Evolutionary conservation across 495 filamentous ascomycete genomes (phyloP), one percentile per base, ranked within the genome.

Genomic region (Penicillium cinerascens): DNA sequence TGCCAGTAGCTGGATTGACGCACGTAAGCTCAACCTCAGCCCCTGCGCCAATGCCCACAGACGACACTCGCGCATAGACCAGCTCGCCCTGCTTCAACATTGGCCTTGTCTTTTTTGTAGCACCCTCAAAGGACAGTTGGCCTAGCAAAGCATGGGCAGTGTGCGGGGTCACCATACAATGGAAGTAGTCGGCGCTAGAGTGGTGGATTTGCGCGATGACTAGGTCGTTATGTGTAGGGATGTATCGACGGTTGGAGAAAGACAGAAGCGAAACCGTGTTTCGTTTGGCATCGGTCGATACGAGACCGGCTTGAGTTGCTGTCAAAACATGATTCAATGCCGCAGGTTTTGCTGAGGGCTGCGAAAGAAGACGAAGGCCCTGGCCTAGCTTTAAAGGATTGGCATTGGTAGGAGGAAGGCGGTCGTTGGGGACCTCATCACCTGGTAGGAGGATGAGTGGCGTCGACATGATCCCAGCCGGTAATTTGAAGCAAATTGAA

Each of bases 21-120:
- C 93, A 97, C 45, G 91, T 88, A 5, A 98, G 75, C 64, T 98
- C 93, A 0, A 89, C 82, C 57, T 96, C 90, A 71, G 90, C 88
- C 61, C 91, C 86, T 37, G 84, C 83, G 43, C 88, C 86, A 10
- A 91, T 79, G n/a, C 72, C 73, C 10, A 85, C 75, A 0, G 82
- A 78, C 25, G 93, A 76, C 21, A 81, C 72, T 29, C 93, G 85
- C 11, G 91, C 92, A 69, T 97, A 97, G 26, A 97, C 89, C 9
- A 96, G 66, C 38, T 86, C 81, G 26, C 91, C 90, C 3, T 80
- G 66, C 33, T 73, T 68, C 53, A 98, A 78, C 50, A 86, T 78
- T 3, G 93, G 93, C 7, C 91, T 82, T 3, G 90, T 95, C 67
- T 97, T 98, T 67, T 90, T 95, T 35, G 85, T 92, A 20, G 90